phyloP scores from a whole-genome alignment of 495 filamentous ascomycete species.

The Margaritispora aquatica region DNA sequence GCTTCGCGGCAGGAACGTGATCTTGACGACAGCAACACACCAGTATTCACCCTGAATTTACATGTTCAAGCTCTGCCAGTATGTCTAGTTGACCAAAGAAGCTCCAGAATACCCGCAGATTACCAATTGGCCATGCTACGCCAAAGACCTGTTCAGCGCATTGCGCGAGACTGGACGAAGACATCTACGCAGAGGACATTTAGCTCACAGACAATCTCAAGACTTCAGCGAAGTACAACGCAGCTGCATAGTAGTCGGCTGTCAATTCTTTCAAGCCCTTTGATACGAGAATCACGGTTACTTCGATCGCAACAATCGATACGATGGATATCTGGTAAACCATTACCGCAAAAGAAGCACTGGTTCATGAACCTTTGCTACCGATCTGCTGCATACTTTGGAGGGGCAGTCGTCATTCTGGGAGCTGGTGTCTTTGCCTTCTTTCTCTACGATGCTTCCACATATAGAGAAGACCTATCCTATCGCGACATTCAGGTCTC shows the following conservation, averaged over 20 bases:
- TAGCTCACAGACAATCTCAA: background rate
- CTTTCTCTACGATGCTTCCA: conserved; percentile 92
- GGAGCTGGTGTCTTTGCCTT: conserved; percentile 61
- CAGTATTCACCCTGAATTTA: background rate
- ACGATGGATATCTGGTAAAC: conserved; percentile 36
- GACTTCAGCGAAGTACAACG: background rate
- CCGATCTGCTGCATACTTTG: conserved; percentile 42
- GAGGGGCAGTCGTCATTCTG: conserved; percentile 39
- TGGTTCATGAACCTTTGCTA: conserved; percentile 42
- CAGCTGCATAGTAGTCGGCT: background rate
- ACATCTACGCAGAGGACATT: background rate
- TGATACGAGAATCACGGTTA: background rate
- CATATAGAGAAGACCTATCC: conserved; percentile 64
- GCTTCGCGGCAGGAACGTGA: background rate
- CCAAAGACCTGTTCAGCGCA: conserved; percentile 8
- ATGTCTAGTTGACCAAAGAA: background rate
- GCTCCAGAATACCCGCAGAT: background rate
- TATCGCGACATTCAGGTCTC: conserved; percentile 75
- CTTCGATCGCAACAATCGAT: background rate
- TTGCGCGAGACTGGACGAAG: background rate
- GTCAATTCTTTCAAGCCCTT: background rate
- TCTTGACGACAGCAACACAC: background rate
- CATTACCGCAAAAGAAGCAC: conserved; percentile 39
- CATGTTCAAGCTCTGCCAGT: background rate
- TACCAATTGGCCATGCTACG: conserved; percentile 20